These are phyloP conservation scores for Phyllostachys edulis DNA, from an alignment of 176 grass and related monocot species.

Conservation along the genomic window DNA sequence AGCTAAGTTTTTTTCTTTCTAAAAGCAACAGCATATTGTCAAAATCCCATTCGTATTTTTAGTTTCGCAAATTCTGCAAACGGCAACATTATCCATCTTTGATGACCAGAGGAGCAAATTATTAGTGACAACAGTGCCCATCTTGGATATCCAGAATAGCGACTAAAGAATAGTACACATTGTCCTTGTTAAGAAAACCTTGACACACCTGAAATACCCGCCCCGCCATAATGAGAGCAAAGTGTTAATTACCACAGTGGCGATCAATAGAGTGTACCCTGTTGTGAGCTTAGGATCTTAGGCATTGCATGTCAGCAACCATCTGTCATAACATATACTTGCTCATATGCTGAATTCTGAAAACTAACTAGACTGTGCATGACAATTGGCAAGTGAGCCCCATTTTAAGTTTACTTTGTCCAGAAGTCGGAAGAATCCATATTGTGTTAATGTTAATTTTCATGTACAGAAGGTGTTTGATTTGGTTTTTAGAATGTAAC, in stretches of 20 bases:
- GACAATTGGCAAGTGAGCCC: not conserved
- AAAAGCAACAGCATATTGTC: constrained; percentile 4
- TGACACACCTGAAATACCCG: not conserved
- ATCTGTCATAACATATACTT: not conserved
- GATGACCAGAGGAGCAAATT: not conserved
- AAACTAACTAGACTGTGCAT: not conserved
- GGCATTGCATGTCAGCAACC: not conserved
- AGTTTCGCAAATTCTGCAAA: not conserved
- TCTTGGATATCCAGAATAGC: not conserved
- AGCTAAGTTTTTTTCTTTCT: not conserved
- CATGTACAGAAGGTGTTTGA: not conserved
- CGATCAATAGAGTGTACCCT: not conserved
- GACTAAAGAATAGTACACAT: not conserved
- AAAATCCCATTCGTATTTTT: not conserved
- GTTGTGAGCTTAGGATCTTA: not conserved
- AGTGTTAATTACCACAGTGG: not conserved
- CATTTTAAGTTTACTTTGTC: not conserved
- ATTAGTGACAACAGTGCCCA: not conserved
- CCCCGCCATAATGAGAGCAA: not conserved
- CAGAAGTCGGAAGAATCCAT: not conserved
- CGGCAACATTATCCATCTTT: not conserved
- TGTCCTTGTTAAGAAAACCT: not conserved
- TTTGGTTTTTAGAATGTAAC: not conserved
- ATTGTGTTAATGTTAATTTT: not conserved
- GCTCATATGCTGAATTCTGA: not conserved